phyloP scores from a whole-genome alignment of 805 yeast genomes.

The Yamadazyma sp. region DNA sequence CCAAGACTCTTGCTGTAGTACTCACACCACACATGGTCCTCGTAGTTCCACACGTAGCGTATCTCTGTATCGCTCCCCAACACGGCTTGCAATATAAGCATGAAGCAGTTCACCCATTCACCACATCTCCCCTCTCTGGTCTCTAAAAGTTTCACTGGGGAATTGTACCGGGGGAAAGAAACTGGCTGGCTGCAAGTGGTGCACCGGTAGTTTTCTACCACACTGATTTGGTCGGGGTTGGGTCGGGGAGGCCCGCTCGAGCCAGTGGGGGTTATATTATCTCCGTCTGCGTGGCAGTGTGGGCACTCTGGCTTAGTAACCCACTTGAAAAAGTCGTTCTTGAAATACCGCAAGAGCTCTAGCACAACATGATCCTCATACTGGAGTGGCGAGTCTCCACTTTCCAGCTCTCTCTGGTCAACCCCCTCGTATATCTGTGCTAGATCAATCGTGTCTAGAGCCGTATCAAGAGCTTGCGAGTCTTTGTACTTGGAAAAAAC shows the following conservation, averaged over 20 bases:
- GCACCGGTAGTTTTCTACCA: slow-evolving; percentile 68
- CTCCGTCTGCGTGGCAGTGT: slow-evolving; percentile 40
- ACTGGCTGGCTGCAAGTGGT: slow-evolving; percentile 43
- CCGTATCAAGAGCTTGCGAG: slow-evolving; percentile 39
- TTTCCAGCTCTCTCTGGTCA: slow-evolving; percentile 44
- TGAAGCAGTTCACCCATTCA: slow-evolving; percentile 89
- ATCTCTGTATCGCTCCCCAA: slow-evolving; percentile 38
- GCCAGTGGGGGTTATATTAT: slow-evolving; percentile 40
- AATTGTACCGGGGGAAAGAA: slow-evolving; percentile 77
- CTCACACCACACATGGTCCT: slow-evolving; percentile 97
- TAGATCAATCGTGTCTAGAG: slow-evolving; percentile 63
- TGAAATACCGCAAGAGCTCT: slow-evolving; percentile 49
- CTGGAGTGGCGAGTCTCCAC: slow-evolving; percentile 14
- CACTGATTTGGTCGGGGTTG: slow-evolving; percentile 46
- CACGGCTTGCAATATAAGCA: slow-evolving; percentile 65
- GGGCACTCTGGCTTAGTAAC: slow-evolving; percentile 67
- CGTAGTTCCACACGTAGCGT: slow-evolving; percentile 82
- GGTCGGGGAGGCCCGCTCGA: slow-evolving; percentile 34
- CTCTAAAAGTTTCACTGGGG: slow-evolving; percentile 58
- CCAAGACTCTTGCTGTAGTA: slow-evolving; percentile 59
- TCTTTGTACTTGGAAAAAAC: slow-evolving; percentile 2
- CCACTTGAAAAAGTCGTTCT: slow-evolving; percentile 81
- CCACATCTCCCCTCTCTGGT: slow-evolving; percentile 85
- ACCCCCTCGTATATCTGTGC: slow-evolving; percentile 59
- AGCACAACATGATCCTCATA: slow-evolving; percentile 39